Base-by-base conservation (phyloP, 345 rosid species). In the Syzygium jambos region DNA sequence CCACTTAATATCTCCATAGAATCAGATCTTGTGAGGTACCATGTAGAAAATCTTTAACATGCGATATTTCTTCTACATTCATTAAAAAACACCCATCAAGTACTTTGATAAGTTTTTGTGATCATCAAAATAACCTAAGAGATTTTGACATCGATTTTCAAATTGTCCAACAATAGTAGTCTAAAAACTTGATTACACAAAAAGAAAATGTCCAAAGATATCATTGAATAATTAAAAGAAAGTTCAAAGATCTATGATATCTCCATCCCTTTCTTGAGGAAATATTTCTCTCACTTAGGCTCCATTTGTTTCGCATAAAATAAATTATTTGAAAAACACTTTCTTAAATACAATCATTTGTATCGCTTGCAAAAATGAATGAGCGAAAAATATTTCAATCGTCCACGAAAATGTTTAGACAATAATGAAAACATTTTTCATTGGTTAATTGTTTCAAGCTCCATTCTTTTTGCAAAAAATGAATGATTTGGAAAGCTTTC, bases 391-490 rank as follows among this genome's bases (percentile, higher is more conserved):
- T 19, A 34, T 38, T 10, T 73, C 10, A 0, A 73, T 38, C 1
- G 0, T 21, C 0, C 11, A 1, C 0, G 2, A 10, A 73, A 34
- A 73, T 38, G 1, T 73, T 21, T 38, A 19, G 23, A 73, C 2
- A 0, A 38, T 38, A 19, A 73, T 5, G 8, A 73, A 34, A 34
- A 17, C 1, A 68, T 8, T 30, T 73, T 11, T 19, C 27, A 0
- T 10, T 73, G 14, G 27, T 25, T 73, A 19, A 73, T 38, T 73
- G 38, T 38, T 17, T 73, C 14, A 19, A 68, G 3, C 21, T 7
- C 1, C 1, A 0, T 6, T 30, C 8, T 6, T 68, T 30, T 68
- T 3, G 3, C 3, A 1, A 4, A 68, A 30, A 68, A 68, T 68
- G 0, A 29, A 29, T 29, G 3, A 15, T 63, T 63, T 29, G 13